Conservation (phyloP, 129 eudicot species). For the Lactuca sativa region DNA sequence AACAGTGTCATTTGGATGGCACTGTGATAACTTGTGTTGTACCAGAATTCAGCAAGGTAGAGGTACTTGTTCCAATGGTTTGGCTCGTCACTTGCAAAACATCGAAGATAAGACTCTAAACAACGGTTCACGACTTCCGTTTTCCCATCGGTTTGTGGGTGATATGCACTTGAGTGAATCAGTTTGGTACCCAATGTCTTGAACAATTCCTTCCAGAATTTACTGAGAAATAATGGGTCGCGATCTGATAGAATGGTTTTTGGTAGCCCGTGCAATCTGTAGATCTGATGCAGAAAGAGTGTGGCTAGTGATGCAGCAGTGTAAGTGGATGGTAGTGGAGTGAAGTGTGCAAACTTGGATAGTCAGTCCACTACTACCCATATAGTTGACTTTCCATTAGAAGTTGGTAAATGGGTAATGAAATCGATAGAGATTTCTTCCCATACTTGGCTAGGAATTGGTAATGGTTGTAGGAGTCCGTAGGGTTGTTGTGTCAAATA, state of each 20-base stretch:
- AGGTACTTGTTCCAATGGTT: neutral
- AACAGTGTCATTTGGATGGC: neutral
- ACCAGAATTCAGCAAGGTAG: conserved; percentile 1
- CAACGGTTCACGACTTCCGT: neutral
- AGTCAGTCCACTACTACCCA: conserved; percentile 1
- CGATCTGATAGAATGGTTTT: too few relatives aligned
- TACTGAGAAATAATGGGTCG: too few relatives aligned
- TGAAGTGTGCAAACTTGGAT: conserved; percentile 3
- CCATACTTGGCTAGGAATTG: neutral
- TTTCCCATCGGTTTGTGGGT: neutral
- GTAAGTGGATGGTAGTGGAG: neutral
- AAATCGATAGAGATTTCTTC: neutral
- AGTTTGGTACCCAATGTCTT: neutral
- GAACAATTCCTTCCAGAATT: neutral
- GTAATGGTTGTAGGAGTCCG: conserved; percentile 5
- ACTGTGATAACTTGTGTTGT: neutral
- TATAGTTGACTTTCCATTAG: neutral
- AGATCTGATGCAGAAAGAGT: too few relatives aligned
- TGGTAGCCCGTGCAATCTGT: too few relatives aligned
- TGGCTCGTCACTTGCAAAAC: neutral
- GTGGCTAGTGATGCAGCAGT: too few relatives aligned
- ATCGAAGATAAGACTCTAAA: neutral
- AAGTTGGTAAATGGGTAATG: neutral
- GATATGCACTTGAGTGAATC: neutral
- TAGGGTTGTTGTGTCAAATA: neutral